Evolutionary conservation across 139 green algal genomes (phyloP), one percentile per base, ranked within the genome.

Genomic region (Tetratostichococcus sp.): DNA sequence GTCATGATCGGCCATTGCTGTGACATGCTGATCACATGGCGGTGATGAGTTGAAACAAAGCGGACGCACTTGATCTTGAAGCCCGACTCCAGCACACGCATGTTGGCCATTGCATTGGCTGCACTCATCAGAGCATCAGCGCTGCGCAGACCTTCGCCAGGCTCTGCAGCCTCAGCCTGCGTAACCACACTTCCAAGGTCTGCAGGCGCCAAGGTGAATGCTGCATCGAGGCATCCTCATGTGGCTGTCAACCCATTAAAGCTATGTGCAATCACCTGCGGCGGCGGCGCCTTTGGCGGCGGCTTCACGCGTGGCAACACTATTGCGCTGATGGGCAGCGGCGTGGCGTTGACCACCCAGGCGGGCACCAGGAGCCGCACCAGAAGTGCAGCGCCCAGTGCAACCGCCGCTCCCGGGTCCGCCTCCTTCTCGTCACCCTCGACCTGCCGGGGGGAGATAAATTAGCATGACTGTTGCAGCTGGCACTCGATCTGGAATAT

Each of bases 331-430:
- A 95, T 74, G 0, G 86, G 86, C 69, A 94, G 80, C 74, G 85
- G 75, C 21, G 88, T 93, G 68, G 80, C 84, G 43, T 96, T 96
- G 33, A 91, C 78, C 50, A 96, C 43, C 87, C 86, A 92, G n/a
- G 92, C 81, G 6, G 89, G 89, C 23, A 90, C 85, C 34, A 80
- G 85, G 68, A 94, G 77, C 1, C 76, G 70, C 70, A 93, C 86
- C 26, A 78, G 26, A 25, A 94, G 71, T 0, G 91, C 84, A 23
- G 83, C 74, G 1, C 89, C 90, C 23, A 69, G 43, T 2, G 88
- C 89, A 34, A 88, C 83, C 0, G 83, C 85, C 25, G 75, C 75
- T 5, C 85, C 83, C n/a, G 84, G 76, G 57, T 86, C 80, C 72
- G 86, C 75, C 65, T 76, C 70, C 79, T 81, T 74, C 50, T 31